Evolutionary conservation across 2,329 filamentous ascomycete species (phyloP), one percentile per base, ranked within the genome.

Genomic region (Aspergillus uvarum): DNA sequence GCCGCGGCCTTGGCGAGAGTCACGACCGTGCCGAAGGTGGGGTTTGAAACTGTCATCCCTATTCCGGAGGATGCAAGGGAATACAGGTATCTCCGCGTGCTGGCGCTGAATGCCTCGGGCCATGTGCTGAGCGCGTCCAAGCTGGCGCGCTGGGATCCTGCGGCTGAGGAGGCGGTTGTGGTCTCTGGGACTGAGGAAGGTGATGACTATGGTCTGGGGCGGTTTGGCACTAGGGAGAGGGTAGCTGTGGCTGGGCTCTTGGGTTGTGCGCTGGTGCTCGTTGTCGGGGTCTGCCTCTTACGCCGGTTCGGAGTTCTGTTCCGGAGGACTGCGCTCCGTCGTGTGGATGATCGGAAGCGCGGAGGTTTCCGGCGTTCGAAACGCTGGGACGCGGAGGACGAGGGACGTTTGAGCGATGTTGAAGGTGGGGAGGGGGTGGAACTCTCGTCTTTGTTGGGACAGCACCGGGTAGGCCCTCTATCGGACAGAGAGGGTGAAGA

Each of bases 31-130:
- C 66, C 67, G 0, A 74, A 69, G 57, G 26, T 48, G 1, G 68
- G 70, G 4, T 74, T 74, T 51, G 72, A 74, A 38, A 73, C 72
- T 6, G 59, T 61, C 7, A 59, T 73, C 19, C 19, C 60, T 16
- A 66, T 74, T n/a, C 67, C 69, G 3, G 8, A 38, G 0, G 57
- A 64, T 22, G 54, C 59, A 0, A 44, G 24, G 6, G 38, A 16
- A 4, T 61, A 61, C 14, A 26, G 35, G 7, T 65, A 55, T 47
- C 51, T 73, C 14, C 68, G 70, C 5, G 63, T 66, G 31, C 55
- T 68, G 21, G 70, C 62, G 3, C 54, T 72, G 1, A 63, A 70
- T n/a, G 54, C 61, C 16, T 54, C 48, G 1, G 70, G 70, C n/a
- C 49, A 54, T 5, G 42, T 63, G 8, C 52, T 74, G 1, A 65